A percentile compares a stretch with the other conserved stretches of the same genome.
These are phyloP conservation scores for Aphanomyces stellatus DNA, from an alignment of 352 stramenopile genomes.

Conservation along the genomic window DNA sequence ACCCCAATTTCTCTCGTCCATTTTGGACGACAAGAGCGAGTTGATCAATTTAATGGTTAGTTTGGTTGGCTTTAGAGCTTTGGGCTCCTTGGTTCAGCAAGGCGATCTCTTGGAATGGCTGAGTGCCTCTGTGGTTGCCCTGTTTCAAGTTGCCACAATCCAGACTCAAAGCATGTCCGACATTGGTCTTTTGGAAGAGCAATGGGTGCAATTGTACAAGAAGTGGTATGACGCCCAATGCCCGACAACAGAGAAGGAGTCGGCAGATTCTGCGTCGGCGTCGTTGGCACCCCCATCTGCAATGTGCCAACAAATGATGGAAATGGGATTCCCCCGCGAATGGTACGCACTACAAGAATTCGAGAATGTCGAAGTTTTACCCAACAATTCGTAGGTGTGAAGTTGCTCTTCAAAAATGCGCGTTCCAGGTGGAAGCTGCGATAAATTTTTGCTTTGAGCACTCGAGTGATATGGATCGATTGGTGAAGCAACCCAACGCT, in stretches of 20 bases:
- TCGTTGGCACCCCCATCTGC: constrained; percentile 42
- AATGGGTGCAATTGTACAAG: constrained; percentile 11
- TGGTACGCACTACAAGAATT: constrained; percentile 27
- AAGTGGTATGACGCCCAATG: constrained; percentile 9
- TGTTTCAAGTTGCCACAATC: constrained; percentile 12
- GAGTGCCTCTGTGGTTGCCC: not conserved
- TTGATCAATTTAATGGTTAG: not conserved
- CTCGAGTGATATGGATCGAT: constrained; percentile 84
- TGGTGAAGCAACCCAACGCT: constrained; percentile 59
- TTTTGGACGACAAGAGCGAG: not conserved
- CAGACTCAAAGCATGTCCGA: not conserved
- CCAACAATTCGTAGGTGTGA: constrained; percentile 37
- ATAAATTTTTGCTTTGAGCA: constrained; percentile 93
- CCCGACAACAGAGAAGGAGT: constrained; percentile 23
- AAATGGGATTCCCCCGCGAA: constrained; percentile 89
- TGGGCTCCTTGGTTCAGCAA: not conserved
- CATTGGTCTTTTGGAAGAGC: constrained; percentile 9
- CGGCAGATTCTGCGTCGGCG: constrained; percentile 21
- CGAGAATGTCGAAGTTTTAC: not conserved
- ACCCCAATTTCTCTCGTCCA: constrained; percentile 47
- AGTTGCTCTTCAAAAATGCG: constrained; percentile 73
- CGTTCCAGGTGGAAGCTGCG: constrained; percentile 83
- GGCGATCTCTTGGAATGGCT: not conserved
- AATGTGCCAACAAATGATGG: constrained; percentile 89
- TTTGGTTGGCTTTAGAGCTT: not conserved